These are phyloP conservation scores for Tricholomella constricta DNA, from an alignment of 768 basidiomycete genomes.

Conservation along the genomic window DNA sequence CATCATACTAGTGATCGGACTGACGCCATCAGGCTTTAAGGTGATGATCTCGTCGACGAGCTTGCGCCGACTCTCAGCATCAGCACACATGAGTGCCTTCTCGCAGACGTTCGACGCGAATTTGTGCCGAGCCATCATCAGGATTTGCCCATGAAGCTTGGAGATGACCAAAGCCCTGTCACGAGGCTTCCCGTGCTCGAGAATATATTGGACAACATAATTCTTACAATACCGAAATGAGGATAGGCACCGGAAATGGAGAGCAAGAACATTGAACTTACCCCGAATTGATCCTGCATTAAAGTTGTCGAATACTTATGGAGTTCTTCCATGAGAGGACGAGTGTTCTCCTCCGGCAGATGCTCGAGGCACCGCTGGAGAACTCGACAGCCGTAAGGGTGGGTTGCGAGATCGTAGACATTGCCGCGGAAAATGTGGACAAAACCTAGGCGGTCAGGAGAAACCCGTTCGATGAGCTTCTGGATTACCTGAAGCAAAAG, in stretches of 20 bases:
- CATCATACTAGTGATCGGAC: conserved; percentile 73
- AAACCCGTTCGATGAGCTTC: conserved; percentile 82
- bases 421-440: conserved; percentile 75
- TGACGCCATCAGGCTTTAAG: conserved; percentile 63
- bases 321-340: conserved; percentile 80
- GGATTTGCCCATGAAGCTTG: conserved; percentile 74
- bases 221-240: conserved; percentile 52
- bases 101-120: conserved; percentile 97
- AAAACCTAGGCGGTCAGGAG: conserved; percentile 75
- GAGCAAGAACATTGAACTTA: conserved; percentile 38
- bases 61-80: conserved; percentile 59
- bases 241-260: conserved; percentile 1
- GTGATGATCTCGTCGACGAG: conserved; percentile 84
- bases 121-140: conserved; percentile 83
- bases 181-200: conserved; percentile 73
- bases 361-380: conserved; percentile 92
- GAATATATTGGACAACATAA: conserved; percentile 93
- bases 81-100: conserved; percentile 76
- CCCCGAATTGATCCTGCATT: conserved; percentile 92
- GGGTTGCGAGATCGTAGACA: conserved; percentile 79
- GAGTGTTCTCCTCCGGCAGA: conserved; percentile 65
- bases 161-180: conserved; percentile 70
- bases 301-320: conserved; percentile 68
- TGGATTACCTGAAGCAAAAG: conserved; percentile 66
- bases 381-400: conserved; percentile 94